phyloP scores from a whole-genome alignment of 345 rosid species.

The Capsella bursapastoris region DNA sequence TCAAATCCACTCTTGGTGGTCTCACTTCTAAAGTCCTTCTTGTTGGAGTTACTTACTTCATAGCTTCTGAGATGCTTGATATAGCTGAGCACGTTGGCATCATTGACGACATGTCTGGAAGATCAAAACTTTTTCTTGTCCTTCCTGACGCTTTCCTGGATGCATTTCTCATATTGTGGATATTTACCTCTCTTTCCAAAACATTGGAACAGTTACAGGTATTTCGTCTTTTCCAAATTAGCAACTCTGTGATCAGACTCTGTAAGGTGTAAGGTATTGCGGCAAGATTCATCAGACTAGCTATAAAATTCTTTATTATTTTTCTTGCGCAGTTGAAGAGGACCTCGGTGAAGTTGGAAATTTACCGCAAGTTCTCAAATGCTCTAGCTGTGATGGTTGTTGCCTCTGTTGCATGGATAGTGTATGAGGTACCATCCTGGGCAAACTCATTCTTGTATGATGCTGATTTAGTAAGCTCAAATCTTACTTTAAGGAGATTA shows the following conservation, averaged over 20 bases:
- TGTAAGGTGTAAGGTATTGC: constrained; percentile 13
- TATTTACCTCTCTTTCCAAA: constrained; percentile 82
- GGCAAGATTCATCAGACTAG: background rate
- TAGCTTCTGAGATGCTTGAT: constrained; percentile 90
- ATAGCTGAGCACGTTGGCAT: constrained; percentile 90
- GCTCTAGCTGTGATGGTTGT: constrained; percentile 80
- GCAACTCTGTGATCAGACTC: background rate
- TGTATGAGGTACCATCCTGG: constrained; percentile 69
- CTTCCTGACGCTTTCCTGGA: constrained; percentile 94
- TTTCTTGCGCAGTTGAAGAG: constrained; percentile 64
- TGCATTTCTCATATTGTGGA: constrained; percentile 95
- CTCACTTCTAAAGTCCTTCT: constrained; percentile 94
- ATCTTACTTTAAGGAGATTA: constrained; percentile 2
- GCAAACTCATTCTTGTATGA: constrained; percentile 5
- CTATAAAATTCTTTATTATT: background rate
- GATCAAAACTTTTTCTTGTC: constrained; percentile 83
- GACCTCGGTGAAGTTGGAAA: constrained; percentile 83
- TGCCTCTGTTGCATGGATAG: constrained; percentile 90
- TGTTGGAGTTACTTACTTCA: constrained; percentile 81
- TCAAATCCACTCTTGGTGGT: constrained; percentile 95
- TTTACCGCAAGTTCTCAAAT: constrained; percentile 95
- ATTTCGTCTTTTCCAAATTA: constrained; percentile 20
- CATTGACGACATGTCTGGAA: constrained; percentile 86
- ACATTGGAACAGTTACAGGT: constrained; percentile 95
- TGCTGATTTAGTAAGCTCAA: constrained; percentile 20